A percentile compares a stretch with the other conserved stretches of the same genome.
Conservation (phyloP, 2,329 filamentous ascomycete genomes). For the Colletotrichum sp. region DNA sequence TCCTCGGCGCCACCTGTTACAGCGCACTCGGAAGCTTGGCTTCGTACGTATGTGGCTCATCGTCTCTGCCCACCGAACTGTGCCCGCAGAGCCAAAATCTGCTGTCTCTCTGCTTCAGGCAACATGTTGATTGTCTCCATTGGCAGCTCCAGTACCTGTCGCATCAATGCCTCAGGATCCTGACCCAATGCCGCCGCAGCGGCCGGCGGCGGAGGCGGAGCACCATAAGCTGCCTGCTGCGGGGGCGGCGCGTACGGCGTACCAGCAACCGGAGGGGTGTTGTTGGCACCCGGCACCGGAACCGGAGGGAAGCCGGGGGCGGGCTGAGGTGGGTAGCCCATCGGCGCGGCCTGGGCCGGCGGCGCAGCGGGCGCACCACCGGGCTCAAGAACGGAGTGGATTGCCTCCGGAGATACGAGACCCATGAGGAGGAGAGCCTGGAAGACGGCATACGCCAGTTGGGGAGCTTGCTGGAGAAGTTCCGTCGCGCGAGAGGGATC, state of each 20-base stretch:
- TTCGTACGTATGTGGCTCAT: slow-evolving; percentile 3
- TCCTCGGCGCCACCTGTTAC: not conserved
- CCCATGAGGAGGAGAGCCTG: slow-evolving; percentile 93
- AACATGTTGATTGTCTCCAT: slow-evolving; percentile 81
- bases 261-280: slow-evolving; percentile 52
- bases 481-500: slow-evolving; percentile 87
- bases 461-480: slow-evolving; percentile 85
- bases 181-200: slow-evolving; percentile 44
- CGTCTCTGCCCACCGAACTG: slow-evolving; percentile 55
- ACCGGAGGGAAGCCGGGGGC: slow-evolving; percentile 38
- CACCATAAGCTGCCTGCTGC: slow-evolving; percentile 39
- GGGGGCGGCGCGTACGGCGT: slow-evolving; percentile 52
- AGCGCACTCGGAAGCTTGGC: not conserved
- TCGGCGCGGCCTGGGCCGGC: slow-evolving; percentile 2
- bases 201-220: slow-evolving; percentile 28
- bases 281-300: slow-evolving; percentile 38
- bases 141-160: slow-evolving; percentile 81
- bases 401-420: slow-evolving; percentile 83
- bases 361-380: slow-evolving; percentile 43
- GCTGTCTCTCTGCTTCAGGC: slow-evolving; percentile 74
- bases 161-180: slow-evolving; percentile 76
- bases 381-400: slow-evolving; percentile 79
- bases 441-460: slow-evolving; percentile 94
- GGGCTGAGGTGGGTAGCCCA: slow-evolving; percentile 26
- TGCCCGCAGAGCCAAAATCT: slow-evolving; percentile 80